phyloP scores from a whole-genome alignment of 495 filamentous ascomycete genomes.

The Hypoxylon fuscum region DNA sequence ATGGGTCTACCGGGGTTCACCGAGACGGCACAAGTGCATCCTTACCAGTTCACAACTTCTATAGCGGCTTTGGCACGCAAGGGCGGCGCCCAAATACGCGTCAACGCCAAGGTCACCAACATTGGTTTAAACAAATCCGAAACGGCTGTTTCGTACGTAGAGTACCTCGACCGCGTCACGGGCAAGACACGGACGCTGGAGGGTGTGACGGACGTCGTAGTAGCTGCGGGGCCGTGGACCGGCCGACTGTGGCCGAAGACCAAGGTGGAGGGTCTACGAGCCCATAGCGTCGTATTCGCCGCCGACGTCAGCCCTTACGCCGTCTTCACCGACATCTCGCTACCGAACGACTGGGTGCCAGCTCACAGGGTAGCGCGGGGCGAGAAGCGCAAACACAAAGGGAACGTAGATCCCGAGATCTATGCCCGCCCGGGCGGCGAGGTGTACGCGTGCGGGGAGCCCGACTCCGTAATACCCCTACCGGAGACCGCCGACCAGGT shows the following conservation, averaged over 20 bases:
- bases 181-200: conserved; percentile 63
- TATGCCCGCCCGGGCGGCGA: conserved; percentile 89
- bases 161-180: conserved; percentile 74
- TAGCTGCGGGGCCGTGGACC: conserved; percentile 94
- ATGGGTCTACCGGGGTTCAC: conserved; percentile 76
- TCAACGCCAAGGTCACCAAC: conserved; percentile 66
- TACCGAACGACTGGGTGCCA: conserved; percentile 68
- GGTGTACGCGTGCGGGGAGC: conserved; percentile 92
- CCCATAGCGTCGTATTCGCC: conserved; percentile 89
- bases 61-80: conserved; percentile 83
- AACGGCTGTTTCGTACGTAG: conserved; percentile 70
- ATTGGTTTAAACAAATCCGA: conserved; percentile 62
- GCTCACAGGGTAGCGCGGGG: conserved; percentile 51
- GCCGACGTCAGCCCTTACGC: conserved; percentile 85
- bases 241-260: conserved; percentile 73
- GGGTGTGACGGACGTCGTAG: conserved; percentile 79
- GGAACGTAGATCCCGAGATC: conserved; percentile 85
- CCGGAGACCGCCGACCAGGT: conserved; percentile 82
- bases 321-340: conserved; percentile 87
- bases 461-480: conserved; percentile 78
- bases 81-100: conserved; percentile 74
- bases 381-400: conserved; percentile 63
- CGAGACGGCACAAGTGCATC: conserved; percentile 92
- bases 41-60: conserved; percentile 87
- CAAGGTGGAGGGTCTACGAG: conserved; percentile 82